phyloP scores from a whole-genome alignment of 768 basidiomycete species.

The Paxillus rubicundulus region DNA sequence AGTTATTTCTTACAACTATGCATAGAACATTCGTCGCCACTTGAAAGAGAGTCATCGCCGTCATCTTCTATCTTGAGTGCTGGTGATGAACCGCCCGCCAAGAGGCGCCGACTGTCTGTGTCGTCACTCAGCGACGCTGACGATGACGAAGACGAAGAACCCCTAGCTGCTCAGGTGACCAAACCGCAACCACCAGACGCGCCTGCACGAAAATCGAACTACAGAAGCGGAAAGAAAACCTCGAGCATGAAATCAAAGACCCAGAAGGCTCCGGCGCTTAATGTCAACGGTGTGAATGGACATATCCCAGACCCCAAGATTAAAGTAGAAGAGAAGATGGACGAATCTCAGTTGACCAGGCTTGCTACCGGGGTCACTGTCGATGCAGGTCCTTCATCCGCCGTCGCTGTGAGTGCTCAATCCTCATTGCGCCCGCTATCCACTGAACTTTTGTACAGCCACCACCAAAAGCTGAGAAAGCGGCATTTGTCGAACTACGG shows the following conservation, averaged over 20 bases:
- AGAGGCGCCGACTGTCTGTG: conserved; percentile 55
- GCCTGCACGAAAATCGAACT: conserved; percentile 31
- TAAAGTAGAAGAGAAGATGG: conserved; percentile 78
- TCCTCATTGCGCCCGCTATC: not conserved
- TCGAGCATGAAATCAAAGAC: conserved; percentile 60
- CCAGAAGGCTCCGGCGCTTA: conserved; percentile 48
- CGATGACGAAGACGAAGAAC: conserved; percentile 56
- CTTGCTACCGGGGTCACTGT: conserved; percentile 80
- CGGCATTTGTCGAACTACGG: conserved; percentile 75
- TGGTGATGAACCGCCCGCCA: conserved; percentile 45
- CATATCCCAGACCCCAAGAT: conserved; percentile 50
- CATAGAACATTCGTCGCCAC: conserved; percentile 26
- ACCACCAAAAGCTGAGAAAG: conserved; percentile 64
- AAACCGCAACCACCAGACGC: conserved; percentile 29
- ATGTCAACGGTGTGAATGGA: conserved; percentile 43
- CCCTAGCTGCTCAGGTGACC: conserved; percentile 49
- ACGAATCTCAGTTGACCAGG: conserved; percentile 71
- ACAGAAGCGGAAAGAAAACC: conserved; percentile 53
- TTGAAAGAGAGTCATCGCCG: conserved; percentile 16
- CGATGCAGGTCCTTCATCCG: conserved; percentile 51
- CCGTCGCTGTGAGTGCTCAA: conserved; percentile 44
- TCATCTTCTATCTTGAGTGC: conserved; percentile 47
- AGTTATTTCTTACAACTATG: conserved; percentile 3
- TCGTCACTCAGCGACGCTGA: conserved; percentile 49
- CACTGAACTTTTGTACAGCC: conserved; percentile 38